These are phyloP conservation scores for Fragaria ananassa DNA, from an alignment of 306 rosid genomes.

Conservation along the genomic window DNA sequence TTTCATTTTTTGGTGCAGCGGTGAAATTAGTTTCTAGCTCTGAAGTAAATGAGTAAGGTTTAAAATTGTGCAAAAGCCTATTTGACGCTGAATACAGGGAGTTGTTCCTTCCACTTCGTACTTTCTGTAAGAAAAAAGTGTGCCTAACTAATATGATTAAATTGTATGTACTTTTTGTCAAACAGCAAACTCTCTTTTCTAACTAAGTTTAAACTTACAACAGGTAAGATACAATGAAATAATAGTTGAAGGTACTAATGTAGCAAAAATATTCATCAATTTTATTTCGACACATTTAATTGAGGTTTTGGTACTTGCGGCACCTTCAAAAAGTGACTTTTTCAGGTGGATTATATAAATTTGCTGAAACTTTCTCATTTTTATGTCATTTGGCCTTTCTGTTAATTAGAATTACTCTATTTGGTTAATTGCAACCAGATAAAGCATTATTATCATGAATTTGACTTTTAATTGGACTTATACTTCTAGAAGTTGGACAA, in stretches of 20 bases:
- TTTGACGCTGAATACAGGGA: constrained; percentile 51
- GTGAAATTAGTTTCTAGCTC: constrained; percentile 30
- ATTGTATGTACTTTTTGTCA: background rate
- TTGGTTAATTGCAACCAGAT: background rate
- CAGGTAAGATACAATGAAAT: constrained; percentile 72
- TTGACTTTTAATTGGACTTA: background rate
- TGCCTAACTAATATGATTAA: background rate
- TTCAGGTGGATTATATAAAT: constrained; percentile 40
- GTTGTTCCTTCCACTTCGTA: constrained; percentile 67
- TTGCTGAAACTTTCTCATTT: background rate
- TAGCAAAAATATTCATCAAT: constrained; percentile 52
- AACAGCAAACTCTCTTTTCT: too few relatives aligned
- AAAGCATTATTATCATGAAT: background rate
- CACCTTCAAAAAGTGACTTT: constrained; percentile 50
- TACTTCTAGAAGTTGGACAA: background rate
- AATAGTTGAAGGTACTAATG: constrained; percentile 51
- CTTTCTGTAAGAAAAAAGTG: constrained; percentile 65
- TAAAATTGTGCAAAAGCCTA: constrained; percentile 44
- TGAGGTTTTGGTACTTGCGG: constrained; percentile 68
- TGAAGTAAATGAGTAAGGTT: constrained; percentile 41
- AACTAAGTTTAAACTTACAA: background rate
- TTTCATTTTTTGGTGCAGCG: constrained; percentile 33
- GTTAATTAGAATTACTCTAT: background rate
- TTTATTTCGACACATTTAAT: constrained; percentile 33
- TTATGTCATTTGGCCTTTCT: background rate